These are phyloP conservation scores for Sarcodon aspratus DNA, from an alignment of 768 basidiomycete species.

Conservation along the genomic window DNA sequence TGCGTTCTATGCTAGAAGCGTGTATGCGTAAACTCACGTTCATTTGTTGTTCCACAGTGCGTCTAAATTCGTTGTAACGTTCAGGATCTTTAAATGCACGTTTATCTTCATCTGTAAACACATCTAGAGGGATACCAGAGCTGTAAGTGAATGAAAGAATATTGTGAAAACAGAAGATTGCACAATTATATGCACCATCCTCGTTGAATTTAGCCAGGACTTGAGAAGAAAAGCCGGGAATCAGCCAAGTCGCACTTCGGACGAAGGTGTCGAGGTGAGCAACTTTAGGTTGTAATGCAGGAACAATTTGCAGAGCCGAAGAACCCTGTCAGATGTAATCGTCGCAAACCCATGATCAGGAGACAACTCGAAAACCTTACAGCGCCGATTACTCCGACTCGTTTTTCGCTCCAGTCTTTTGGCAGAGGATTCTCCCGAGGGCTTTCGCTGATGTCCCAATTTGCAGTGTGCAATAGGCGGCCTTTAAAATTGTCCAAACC, in stretches of 20 bases:
- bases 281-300: constrained; percentile 11
- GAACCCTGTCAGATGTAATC: constrained; percentile 5
- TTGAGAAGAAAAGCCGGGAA: constrained; percentile 2
- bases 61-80: constrained; percentile 8
- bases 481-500: constrained; percentile 24
- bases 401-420: constrained; percentile 12
- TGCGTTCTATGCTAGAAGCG: not conserved
- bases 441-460: constrained; percentile 9
- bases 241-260: constrained; percentile 13
- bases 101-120: constrained; percentile 11
- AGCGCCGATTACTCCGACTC: constrained; percentile 12
- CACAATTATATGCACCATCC: constrained; percentile 4
- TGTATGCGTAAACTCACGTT: constrained; percentile 5
- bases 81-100: constrained; percentile 9
- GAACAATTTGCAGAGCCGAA: constrained; percentile 14
- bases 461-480: constrained; percentile 23
- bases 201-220: constrained; percentile 4
- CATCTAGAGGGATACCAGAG: constrained; percentile 4
- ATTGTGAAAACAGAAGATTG: not conserved
- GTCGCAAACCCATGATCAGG: not conserved
- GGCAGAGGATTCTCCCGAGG: not conserved
- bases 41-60: constrained; percentile 9
- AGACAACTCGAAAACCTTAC: constrained; percentile 4
- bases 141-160: no score
- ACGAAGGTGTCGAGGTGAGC: constrained; percentile 11